Evolutionary conservation across 2,329 filamentous ascomycete species (phyloP).

Genomic region (Xylariaceae sp.): DNA sequence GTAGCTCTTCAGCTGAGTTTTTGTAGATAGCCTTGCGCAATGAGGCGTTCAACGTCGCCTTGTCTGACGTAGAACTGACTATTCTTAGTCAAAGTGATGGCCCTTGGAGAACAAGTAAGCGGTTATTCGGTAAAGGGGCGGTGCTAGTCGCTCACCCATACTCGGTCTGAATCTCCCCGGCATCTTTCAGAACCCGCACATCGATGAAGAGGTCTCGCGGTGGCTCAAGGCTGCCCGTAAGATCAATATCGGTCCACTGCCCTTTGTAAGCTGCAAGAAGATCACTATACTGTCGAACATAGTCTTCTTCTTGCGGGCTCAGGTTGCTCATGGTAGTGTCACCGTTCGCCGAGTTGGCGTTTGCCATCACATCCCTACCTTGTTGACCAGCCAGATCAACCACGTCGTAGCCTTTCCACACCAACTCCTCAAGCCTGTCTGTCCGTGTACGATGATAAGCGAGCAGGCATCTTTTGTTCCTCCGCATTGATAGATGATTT

Average conservation of each 20-base stretch:
- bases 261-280: constrained; percentile 94
- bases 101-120: constrained; percentile 46
- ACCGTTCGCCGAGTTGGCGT: constrained; percentile 36
- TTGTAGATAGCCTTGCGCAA: constrained; percentile 91
- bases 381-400: constrained; percentile 62
- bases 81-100: constrained; percentile 95
- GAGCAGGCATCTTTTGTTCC: constrained; percentile 91
- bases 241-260: constrained; percentile 95
- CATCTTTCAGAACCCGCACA: constrained; percentile 90
- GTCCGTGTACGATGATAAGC: constrained; percentile 89
- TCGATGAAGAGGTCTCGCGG: constrained; percentile 96
- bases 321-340: constrained; percentile 64
- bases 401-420: constrained; percentile 85
- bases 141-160: constrained; percentile 64
- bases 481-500: constrained; percentile 88
- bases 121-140: constrained; percentile 1
- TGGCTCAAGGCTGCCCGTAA: constrained; percentile 89
- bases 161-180: constrained; percentile 97
- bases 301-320: constrained; percentile 95
- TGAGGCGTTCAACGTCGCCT: constrained; percentile 89
- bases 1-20: constrained; percentile 65
- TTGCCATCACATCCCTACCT: constrained; percentile 36
- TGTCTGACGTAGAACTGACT: constrained; percentile 97
- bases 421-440: constrained; percentile 87
- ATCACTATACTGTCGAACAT: constrained; percentile 86